Base-by-base conservation (phyloP, 225 moss, liverwort and hornwort species). In the Ulota crispa region DNA sequence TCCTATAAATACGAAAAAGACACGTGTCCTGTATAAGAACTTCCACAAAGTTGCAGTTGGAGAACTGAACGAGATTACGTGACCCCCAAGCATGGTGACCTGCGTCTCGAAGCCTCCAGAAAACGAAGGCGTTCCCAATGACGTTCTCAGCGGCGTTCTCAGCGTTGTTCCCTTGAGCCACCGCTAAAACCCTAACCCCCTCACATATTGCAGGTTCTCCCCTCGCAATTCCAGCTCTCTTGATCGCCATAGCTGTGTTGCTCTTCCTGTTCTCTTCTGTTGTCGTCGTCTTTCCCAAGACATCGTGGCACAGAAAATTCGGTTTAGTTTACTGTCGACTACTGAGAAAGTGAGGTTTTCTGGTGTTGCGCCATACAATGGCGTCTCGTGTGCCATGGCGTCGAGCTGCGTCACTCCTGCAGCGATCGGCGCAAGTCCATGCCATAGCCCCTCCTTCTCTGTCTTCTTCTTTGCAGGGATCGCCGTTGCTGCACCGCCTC, bases 381-480 rank as follows among this genome's bases (percentile, higher is more conserved):
- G 84, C 84, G 74, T 84, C 87, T 20, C 87, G 87, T 16, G 81
- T 87, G 78, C 87, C 87, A 52, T 87, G 87, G 87, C 87, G 87
- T 81, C 87, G 84, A 37, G 75, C 78, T 70, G 24, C 81, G 70
- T 84, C 84, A 57, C 56, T 84, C 7, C 64, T 87, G 67, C 84
- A 84, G 78, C 87, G 87, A 81, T 84, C 87, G 3, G 77, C 67
- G 67, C 80, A 72, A 34, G 19, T 39, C 14, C 10, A 28, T 31
- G 57, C 73, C 52, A 50, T 71, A 21, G 56, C 74, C 9, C 9
- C 9, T 21, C 77, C 78, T n/a, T 78, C 73, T 23, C 15, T 41
- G 21, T 52, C 72, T 41, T 54, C 54, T 20, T 26, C 5, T 28
- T 28, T 54, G 34, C 80, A 77, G 52, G 86, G 87, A 87, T 87